Conservation (phyloP, 2,329 filamentous ascomycete species). For the Fusarium ramigenum region DNA sequence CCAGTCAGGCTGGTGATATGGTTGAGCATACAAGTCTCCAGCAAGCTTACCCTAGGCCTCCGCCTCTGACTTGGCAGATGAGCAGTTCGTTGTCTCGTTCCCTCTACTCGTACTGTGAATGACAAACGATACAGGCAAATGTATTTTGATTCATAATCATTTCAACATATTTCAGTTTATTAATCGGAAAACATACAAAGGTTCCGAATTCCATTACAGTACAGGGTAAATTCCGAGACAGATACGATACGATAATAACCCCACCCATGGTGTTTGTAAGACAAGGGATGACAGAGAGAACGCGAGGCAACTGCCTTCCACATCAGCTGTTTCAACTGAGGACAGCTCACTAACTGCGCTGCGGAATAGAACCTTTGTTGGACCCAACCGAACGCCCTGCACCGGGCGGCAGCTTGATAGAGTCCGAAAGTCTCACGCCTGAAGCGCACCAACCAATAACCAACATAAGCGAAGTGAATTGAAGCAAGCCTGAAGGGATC, state of each 20-base stretch:
- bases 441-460: not conserved
- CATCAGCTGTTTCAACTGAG: not conserved
- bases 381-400: not conserved
- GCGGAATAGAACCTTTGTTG: not conserved
- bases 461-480: not conserved
- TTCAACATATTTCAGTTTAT: not conserved
- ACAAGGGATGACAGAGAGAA: not conserved
- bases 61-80: not conserved
- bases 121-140: fast-evolving
- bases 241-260: not conserved
- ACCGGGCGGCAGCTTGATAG: not conserved
- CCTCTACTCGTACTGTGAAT: not conserved
- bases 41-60: not conserved
- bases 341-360: not conserved
- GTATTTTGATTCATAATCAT: not conserved
- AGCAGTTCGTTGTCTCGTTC: not conserved
- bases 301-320: slow-evolving; percentile 6
- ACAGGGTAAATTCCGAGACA: not conserved
- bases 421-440: not conserved
- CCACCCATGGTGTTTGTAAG: not conserved
- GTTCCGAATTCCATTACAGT: not conserved
- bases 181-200: not conserved
- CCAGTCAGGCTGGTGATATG: not conserved
- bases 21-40: fast-evolving
- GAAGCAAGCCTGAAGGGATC: not conserved